Percentiles rank a stretch among this genome's conserved stretches.
Evolutionary conservation across 2,329 filamentous ascomycete genomes (phyloP).

Genomic region (Epichloe sylvatica): DNA sequence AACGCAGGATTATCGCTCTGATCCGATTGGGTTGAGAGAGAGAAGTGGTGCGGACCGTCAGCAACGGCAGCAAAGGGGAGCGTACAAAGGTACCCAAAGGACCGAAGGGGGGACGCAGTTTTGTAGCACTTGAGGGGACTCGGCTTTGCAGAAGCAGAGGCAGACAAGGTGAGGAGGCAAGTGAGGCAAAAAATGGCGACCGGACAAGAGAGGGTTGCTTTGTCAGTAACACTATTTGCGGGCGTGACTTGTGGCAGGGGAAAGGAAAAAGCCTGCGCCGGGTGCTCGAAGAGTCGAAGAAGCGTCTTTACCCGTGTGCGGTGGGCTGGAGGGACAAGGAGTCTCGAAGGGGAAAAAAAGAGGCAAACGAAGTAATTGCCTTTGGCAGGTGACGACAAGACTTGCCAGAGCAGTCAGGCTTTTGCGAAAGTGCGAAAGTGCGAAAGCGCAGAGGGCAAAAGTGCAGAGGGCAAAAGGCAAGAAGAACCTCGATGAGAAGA

Average conservation of each 20-base stretch:
- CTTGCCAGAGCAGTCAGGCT: background rate
- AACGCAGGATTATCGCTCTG: slow-evolving; percentile 1
- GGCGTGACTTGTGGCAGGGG: background rate
- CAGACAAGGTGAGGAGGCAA: slow-evolving; percentile 1
- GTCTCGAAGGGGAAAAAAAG: background rate
- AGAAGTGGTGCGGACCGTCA: background rate
- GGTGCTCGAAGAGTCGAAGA: slow-evolving; percentile 3
- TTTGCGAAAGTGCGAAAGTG: background rate
- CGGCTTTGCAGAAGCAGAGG: background rate
- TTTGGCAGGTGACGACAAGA: background rate
- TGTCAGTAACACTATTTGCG: slow-evolving; percentile 5
- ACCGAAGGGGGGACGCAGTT: background rate
- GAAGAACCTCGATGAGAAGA: background rate
- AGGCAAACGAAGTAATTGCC: background rate
- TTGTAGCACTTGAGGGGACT: slow-evolving; percentile 1
- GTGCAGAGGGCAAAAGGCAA: background rate
- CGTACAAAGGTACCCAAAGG: background rate
- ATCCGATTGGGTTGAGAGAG: slow-evolving; percentile 2
- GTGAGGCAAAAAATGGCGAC: slow-evolving; percentile 2
- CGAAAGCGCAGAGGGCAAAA: background rate
- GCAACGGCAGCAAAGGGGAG: slow-evolving; percentile 1
- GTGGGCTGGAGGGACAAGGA: background rate
- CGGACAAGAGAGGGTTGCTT: background rate
- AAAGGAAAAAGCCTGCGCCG: background rate
- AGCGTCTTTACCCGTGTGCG: slow-evolving; percentile 1